Percentiles rank a stretch among this genome's conserved stretches.
These are phyloP conservation scores for Fusarium coffeatum DNA, from an alignment of 2,329 filamentous ascomycete genomes.

Conservation along the genomic window DNA sequence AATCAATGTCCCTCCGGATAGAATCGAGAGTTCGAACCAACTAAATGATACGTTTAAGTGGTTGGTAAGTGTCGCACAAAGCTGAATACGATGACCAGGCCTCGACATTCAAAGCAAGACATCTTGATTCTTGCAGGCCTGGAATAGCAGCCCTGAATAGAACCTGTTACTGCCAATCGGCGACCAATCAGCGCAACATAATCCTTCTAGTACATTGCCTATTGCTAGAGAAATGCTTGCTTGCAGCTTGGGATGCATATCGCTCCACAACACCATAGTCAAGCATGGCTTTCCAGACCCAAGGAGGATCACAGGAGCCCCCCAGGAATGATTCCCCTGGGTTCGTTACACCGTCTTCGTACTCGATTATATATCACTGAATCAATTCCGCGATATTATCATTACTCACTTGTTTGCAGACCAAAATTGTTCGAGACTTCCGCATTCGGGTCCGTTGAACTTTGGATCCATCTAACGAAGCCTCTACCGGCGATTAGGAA, in stretches of 20 bases:
- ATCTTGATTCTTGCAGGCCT: conserved; percentile 20
- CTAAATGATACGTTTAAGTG: neutral
- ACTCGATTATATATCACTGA: conserved; percentile 35
- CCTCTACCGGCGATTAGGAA: conserved; percentile 32
- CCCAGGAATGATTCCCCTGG: neutral
- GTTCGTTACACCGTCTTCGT: conserved; percentile 30
- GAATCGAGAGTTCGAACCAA: neutral
- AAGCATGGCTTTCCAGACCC: conserved; percentile 14
- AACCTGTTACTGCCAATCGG: conserved; percentile 16
- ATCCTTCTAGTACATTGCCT: conserved; percentile 11
- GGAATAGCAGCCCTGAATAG: conserved; percentile 27
- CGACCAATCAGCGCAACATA: conserved; percentile 18
- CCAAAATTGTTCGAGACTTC: conserved; percentile 31
- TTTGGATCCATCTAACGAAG: conserved; percentile 32
- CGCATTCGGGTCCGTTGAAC: conserved; percentile 36
- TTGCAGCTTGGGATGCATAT: conserved; percentile 30
- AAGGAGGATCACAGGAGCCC: conserved; percentile 14
- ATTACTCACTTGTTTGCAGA: conserved; percentile 27
- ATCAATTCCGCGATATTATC: neutral
- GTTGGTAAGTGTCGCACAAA: conserved; percentile 26
- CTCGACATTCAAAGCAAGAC: conserved; percentile 14
- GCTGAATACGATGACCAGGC: conserved; percentile 22
- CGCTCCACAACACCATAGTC: conserved; percentile 35
- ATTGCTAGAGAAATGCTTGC: conserved; percentile 23
- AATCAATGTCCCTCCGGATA: neutral